Evolutionary conservation across 2,329 filamentous ascomycete genomes (phyloP).

Genomic region (Microcyclospora pomicola): DNA sequence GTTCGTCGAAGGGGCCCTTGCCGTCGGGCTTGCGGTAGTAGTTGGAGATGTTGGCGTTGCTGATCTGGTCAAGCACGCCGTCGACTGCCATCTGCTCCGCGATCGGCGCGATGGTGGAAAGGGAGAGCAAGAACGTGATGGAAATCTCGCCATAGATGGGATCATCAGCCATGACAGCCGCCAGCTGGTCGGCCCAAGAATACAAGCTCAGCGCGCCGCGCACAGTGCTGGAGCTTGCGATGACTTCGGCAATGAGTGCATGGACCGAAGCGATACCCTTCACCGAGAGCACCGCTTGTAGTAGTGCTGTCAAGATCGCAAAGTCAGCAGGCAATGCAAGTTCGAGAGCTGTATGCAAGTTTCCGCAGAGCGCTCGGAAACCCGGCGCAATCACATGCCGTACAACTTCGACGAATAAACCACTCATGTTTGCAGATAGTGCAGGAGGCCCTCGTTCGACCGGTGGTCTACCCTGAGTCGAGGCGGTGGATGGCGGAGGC

Average conservation of each 20-base stretch:
- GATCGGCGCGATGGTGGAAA: constrained; percentile 66
- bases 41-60: constrained; percentile 63
- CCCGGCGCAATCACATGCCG: constrained; percentile 66
- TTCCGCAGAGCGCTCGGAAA: constrained; percentile 65
- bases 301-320: constrained; percentile 69
- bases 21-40: constrained; percentile 55
- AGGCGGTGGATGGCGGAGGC: neutral
- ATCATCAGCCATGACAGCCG: constrained; percentile 60
- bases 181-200: constrained; percentile 81
- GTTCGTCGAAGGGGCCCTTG: constrained; percentile 67
- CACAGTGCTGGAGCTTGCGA: constrained; percentile 51
- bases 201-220: constrained; percentile 78
- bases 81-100: constrained; percentile 78
- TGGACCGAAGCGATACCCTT: constrained; percentile 51
- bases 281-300: constrained; percentile 71
- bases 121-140: constrained; percentile 72
- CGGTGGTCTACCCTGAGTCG: neutral
- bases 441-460: neutral
- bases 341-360: constrained; percentile 50
- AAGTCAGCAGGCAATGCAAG: constrained; percentile 56
- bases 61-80: constrained; percentile 64
- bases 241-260: constrained; percentile 29
- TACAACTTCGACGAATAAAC: constrained; percentile 64
- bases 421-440: constrained; percentile 24
- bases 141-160: constrained; percentile 90